Evolutionary conservation across 257 asterid genomes (phyloP).

Genomic region (Linaria vulgaris): DNA sequence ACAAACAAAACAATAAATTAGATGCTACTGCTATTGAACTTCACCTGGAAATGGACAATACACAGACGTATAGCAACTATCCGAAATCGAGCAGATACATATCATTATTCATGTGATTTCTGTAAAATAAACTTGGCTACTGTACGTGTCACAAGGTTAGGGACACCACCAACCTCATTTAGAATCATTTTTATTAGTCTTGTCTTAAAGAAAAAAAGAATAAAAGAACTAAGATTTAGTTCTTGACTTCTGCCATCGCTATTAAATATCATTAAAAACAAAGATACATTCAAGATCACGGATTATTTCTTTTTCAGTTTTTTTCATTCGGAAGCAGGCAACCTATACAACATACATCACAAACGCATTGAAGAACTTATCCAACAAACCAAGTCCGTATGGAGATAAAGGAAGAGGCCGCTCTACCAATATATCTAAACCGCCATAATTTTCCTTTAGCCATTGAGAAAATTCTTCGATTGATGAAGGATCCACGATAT

Average conservation of each 20-base stretch:
- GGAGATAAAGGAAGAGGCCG: slow-evolving; percentile 15
- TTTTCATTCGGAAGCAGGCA: neutral
- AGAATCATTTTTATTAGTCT: no score
- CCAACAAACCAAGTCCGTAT: neutral
- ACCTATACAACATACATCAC: neutral
- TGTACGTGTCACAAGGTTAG: no score
- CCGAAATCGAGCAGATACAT: neutral
- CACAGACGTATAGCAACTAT: neutral
- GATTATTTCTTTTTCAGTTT: neutral
- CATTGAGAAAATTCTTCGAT: slow-evolving; percentile 57
- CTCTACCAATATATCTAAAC: slow-evolving; percentile 83
- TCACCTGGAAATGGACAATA: neutral
- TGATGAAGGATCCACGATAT: slow-evolving; percentile 65
- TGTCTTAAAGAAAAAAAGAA: no score
- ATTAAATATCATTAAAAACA: neutral
- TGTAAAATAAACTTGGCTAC: no score
- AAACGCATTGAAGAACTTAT: neutral
- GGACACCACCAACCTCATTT: no score
- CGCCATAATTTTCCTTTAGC: slow-evolving; percentile 65
- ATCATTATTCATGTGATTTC: neutral
- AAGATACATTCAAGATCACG: neutral
- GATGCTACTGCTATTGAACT: neutral
- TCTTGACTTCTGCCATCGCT: no score
- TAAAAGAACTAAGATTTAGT: no score
- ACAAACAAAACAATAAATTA: neutral